Base-by-base conservation (phyloP, 129 eudicot genomes). In the Tanacetum coccineum region DNA sequence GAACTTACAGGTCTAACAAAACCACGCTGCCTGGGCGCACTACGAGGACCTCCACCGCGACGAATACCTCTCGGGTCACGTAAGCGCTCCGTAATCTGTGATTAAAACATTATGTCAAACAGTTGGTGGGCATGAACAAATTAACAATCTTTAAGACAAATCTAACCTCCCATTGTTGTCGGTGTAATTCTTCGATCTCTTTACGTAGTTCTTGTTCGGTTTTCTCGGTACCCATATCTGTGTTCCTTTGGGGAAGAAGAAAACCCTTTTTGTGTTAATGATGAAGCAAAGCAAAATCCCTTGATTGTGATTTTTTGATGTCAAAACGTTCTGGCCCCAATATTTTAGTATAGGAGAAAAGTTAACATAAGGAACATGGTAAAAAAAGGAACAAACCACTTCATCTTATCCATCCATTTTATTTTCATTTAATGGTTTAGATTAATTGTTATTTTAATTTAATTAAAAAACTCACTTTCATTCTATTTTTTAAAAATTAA, bases 51-150 rank as follows among this genome's bases (percentile, higher is more conserved):
- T 28, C 97, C 97, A 28, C 95, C 95, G 0, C 98, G 89, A 13
- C 98, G 98, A 67, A 93, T 78, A 5, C 98, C 98, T 68, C 96
- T 75, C 21, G 98, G 98, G 73, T 93, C 96, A 47, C 95, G 94
- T 63, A 93, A 87, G 47, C 98, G 86, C 74, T 88, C 96, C 4
- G 96, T 86, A 66, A 93, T 82, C 98, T 93, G 78, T 32, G 8
- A 13, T 1, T 40, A 47, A 17, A 28, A 48, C 44, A 78, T 56
- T 10, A 56, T 3, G 68, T 22, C 65, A 46, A 75, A 45, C 66
- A 42, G 15, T 4, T 68, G 66, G 52, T 59, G 59, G 21, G 62
- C 57, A 6, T 15, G 10, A 32, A 13, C 5, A 30, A 58, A 65
- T 14, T 6, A 0, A 6, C 28, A 9, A 22, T 1, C 25, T 48